Percentiles rank a stretch among this genome's conserved stretches.
phyloP scores from a whole-genome alignment of 805 yeast genomes.

The Lipomyces starkeyi region DNA sequence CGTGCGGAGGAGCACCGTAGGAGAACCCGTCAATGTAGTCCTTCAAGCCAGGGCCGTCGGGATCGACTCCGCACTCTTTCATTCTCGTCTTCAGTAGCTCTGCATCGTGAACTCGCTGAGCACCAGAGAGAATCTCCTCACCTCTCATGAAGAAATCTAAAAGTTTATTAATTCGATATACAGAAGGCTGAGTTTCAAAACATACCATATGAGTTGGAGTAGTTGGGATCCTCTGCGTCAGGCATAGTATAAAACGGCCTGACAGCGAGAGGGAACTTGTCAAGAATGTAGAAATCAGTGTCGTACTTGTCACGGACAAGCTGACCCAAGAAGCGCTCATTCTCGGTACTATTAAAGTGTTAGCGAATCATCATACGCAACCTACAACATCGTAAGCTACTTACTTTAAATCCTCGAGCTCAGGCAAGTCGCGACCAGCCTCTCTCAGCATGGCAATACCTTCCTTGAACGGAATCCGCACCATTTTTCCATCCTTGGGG shows the following conservation, averaged over 20 bases:
- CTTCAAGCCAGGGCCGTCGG: slow-evolving; percentile 77
- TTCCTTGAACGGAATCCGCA: slow-evolving; percentile 84
- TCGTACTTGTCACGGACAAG: slow-evolving; percentile 91
- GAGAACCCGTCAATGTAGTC: slow-evolving; percentile 93
- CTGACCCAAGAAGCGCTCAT: slow-evolving; percentile 91
- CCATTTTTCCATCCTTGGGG: slow-evolving; percentile 94
- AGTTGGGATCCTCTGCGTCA: slow-evolving; percentile 85
- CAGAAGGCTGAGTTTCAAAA: background rate
- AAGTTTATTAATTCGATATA: background rate
- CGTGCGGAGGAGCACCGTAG: slow-evolving; percentile 98
- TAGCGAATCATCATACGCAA: background rate
- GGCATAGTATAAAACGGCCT: slow-evolving; percentile 99
- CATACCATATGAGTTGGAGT: slow-evolving; percentile 87
- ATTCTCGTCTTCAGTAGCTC: slow-evolving; percentile 81
- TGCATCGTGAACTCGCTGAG: slow-evolving; percentile 98
- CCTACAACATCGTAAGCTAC: background rate
- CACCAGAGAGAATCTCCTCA: slow-evolving; percentile 98
- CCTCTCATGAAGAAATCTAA: slow-evolving; percentile 97
- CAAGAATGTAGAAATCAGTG: slow-evolving; percentile 97
- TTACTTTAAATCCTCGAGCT: slow-evolving; percentile 38
- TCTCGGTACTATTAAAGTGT: slow-evolving; percentile 73
- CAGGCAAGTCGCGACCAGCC: slow-evolving; percentile 71
- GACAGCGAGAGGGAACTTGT: slow-evolving; percentile 94
- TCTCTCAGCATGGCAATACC: slow-evolving; percentile 87
- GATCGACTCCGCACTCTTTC: slow-evolving; percentile 80